A percentile compares a stretch with the other conserved stretches of the same genome.
Evolutionary conservation across 1,139 yeast genomes (phyloP).

Genomic region (Nakaseomyces uthaithaninus): DNA sequence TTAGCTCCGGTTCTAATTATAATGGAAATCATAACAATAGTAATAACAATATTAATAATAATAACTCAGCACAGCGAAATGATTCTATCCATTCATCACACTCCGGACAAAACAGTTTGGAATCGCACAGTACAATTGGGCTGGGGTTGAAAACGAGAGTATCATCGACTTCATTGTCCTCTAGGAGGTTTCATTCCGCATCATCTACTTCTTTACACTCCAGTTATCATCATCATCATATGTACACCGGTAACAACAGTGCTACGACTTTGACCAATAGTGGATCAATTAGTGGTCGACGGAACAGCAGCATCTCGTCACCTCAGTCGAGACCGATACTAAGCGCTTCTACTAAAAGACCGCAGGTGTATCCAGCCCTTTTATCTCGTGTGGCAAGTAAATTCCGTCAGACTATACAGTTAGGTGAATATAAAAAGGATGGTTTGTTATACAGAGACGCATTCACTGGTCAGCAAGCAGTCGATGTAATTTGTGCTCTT

Average conservation of each 20-base stretch:
- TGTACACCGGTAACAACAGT: conserved; percentile 9
- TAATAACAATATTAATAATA: too few species aligned
- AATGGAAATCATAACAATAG: conserved; percentile 8
- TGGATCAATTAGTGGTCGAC: conserved; percentile 7
- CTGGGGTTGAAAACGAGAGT: conserved; percentile 33
- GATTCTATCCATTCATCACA: conserved; percentile 4
- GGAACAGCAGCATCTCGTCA: conserved; percentile 11
- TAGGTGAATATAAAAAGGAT: conserved; percentile 80
- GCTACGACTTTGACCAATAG: conserved; percentile 4
- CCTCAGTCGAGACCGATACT: conserved; percentile 27
- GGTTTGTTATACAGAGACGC: conserved; percentile 94
- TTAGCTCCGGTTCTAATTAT: conserved; percentile 7
- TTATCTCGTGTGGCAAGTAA: conserved; percentile 76
- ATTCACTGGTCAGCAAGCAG: conserved; percentile 91
- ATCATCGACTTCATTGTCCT: conserved; percentile 11
- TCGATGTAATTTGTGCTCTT: conserved; percentile 75
- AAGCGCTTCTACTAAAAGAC: conserved; percentile 24
- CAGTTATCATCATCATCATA: conserved; percentile 6
- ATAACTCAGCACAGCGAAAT: conserved; percentile 5
- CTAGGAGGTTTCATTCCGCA: conserved; percentile 21
- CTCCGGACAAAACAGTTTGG: conserved; percentile 2
- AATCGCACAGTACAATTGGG: conserved; percentile 20
- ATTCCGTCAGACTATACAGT: conserved; percentile 60
- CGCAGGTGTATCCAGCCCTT: conserved; percentile 69
- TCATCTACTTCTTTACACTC: conserved; percentile 31